Conservation (phyloP, 352 stramenopile genomes). For the Phytophthora fragariaefolia region DNA sequence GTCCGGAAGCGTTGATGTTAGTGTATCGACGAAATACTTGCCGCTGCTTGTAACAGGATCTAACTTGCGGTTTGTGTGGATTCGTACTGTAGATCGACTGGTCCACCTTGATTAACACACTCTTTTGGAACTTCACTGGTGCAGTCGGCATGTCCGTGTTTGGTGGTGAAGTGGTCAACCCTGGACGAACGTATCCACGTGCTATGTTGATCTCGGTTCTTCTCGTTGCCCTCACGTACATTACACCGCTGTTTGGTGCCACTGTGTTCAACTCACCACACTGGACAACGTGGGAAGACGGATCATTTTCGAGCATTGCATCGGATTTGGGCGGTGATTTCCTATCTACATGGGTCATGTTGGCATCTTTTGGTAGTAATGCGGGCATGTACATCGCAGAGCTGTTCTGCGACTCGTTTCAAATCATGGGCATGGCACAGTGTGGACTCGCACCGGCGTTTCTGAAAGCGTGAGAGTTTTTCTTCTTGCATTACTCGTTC, state of each 20-base stretch:
- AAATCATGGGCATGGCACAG: slow-evolving; percentile 85
- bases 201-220: slow-evolving; percentile 85
- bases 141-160: slow-evolving; percentile 91
- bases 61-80: background rate
- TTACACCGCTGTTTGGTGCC: slow-evolving; percentile 87
- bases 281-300: slow-evolving; percentile 90
- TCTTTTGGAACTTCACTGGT: slow-evolving; percentile 97
- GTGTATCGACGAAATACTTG: background rate
- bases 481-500: background rate
- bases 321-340: slow-evolving; percentile 85
- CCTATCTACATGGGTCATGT: slow-evolving; percentile 89
- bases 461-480: slow-evolving; percentile 70
- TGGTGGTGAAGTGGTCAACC: slow-evolving; percentile 89
- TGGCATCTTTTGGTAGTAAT: slow-evolving; percentile 90
- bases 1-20: slow-evolving; percentile 36
- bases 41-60: background rate
- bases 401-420: slow-evolving; percentile 92
- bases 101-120: slow-evolving; percentile 91
- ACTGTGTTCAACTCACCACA: slow-evolving; percentile 69
- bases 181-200: slow-evolving; percentile 75
- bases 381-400: slow-evolving; percentile 94
- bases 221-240: slow-evolving; percentile 84
- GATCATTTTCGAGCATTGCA: slow-evolving; percentile 87
- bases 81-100: slow-evolving; percentile 24
- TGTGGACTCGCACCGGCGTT: slow-evolving; percentile 85